A percentile compares a stretch with the other conserved stretches of the same genome.
These are phyloP conservation scores for Hemisphaericaspora subhashii DNA, from an alignment of 1,139 yeast species.

Conservation along the genomic window DNA sequence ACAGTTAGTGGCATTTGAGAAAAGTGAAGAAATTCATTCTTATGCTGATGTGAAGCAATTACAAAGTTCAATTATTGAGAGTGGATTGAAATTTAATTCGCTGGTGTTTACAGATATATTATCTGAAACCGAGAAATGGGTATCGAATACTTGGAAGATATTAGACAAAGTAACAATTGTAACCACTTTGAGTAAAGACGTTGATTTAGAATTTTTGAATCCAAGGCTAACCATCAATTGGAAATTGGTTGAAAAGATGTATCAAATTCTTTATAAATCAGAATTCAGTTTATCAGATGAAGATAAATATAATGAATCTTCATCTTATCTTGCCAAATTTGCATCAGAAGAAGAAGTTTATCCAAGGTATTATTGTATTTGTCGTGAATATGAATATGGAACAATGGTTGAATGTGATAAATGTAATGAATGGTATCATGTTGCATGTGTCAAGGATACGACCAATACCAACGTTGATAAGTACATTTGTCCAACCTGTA, in stretches of 20 bases:
- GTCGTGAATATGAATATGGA: constrained; percentile 69
- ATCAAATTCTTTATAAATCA: constrained; percentile 31
- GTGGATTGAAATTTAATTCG: constrained; percentile 27
- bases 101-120: constrained; percentile 23
- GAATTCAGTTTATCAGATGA: constrained; percentile 36
- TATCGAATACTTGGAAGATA: constrained; percentile 24
- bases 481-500: constrained; percentile 70
- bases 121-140: constrained; percentile 44
- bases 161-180: constrained; percentile 32
- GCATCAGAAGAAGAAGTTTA: constrained; percentile 14
- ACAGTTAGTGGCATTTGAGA: constrained; percentile 19
- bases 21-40: constrained; percentile 11
- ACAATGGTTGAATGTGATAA: constrained; percentile 77
- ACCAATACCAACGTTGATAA: constrained; percentile 37
- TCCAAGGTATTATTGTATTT: constrained; percentile 56
- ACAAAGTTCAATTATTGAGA: constrained; percentile 23
- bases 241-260: constrained; percentile 27
- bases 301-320: constrained; percentile 37
- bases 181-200: constrained; percentile 25
- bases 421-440: constrained; percentile 83
- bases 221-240: constrained; percentile 22
- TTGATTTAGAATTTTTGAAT: constrained; percentile 18
- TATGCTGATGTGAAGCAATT: constrained; percentile 28
- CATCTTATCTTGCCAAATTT: constrained; percentile 26
- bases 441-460: constrained; percentile 53